A percentile compares a stretch with the other conserved stretches of the same genome.
Conservation (phyloP, 371 early-diverging fungal genomes). For the Mortierella sp. region DNA sequence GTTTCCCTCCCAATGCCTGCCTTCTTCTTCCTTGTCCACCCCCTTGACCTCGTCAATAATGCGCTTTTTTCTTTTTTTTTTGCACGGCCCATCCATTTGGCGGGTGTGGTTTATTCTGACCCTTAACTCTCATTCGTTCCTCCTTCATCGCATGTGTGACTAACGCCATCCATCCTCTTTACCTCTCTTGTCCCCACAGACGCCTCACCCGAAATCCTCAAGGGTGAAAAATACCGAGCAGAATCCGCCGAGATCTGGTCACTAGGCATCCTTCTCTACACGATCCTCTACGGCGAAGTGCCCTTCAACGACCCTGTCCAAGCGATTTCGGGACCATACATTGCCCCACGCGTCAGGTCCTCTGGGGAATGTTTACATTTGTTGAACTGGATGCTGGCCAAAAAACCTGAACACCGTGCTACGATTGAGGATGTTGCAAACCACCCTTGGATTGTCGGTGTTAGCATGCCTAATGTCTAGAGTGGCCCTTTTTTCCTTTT, state of each 20-base stretch:
- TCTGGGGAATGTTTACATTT: constrained; percentile 70
- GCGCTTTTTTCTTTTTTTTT: constrained; percentile 9
- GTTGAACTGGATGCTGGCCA: constrained; percentile 76
- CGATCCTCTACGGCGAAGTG: constrained; percentile 79
- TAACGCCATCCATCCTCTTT: not conserved
- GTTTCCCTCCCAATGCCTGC: not conserved
- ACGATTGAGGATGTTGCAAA: constrained; percentile 71
- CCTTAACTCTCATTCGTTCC: constrained; percentile 1
- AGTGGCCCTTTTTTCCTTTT: not conserved
- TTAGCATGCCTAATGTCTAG: constrained; percentile 20
- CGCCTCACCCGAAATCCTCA: constrained; percentile 87
- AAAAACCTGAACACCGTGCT: constrained; percentile 68
- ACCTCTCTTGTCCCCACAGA: constrained; percentile 17
- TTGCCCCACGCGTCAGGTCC: constrained; percentile 60
- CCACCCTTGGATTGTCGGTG: constrained; percentile 72
- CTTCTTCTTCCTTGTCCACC: not conserved
- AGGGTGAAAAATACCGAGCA: constrained; percentile 77
- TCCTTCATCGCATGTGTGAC: not conserved
- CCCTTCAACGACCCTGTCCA: constrained; percentile 75
- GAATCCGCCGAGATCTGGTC: constrained; percentile 90
- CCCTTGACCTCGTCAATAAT: constrained; percentile 3
- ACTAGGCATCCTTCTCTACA: constrained; percentile 83
- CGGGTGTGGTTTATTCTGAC: not conserved
- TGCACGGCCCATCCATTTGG: not conserved
- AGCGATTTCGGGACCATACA: constrained; percentile 65